Base-by-base conservation (phyloP, 2,329 filamentous ascomycete species). In the Alternaria arborescens region DNA sequence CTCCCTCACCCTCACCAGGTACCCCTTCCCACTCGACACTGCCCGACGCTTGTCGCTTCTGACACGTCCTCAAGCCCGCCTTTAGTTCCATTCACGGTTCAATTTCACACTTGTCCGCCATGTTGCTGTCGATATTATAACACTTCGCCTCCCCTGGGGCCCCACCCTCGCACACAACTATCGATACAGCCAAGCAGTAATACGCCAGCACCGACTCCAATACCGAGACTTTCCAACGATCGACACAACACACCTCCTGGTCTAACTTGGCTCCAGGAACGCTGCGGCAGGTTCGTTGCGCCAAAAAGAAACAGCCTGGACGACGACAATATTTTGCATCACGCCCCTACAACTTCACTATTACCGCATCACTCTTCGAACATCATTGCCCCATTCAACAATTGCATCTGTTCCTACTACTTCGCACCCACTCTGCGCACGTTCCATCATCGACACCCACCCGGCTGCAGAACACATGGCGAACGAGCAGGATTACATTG, bases 61-160 rank as follows among this genome's bases (percentile, higher is more conserved):
- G 64, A 73, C 71, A 70, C 66, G 56, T 57, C 48, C 24, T 58
- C 60, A 53, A 52, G 58, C 56, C 61, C 63, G 58, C 65, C 67
- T 58, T 59, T 66, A 60, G 54, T 58, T 63, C 70, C 70, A 67
- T 68, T 71, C 60, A 66, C 68, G 69, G 71, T 73, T 75, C 73
- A 68, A 71, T 68, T 51, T 57, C 65, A 57, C 59, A 64, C 60
- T 54, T 59, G 61, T 68, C 59, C 74, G 72, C 56, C 60, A 79
- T 79, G 77, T 72, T 74, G 57, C 60, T 72, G 53, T 68, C 65
- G 53, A 75, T 75, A 74, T 78, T 74, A 78, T 78, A 78, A 71
- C 75, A 65, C 54, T 26, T 50, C 62, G 60, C 73, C 76, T 77
- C 75, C 50, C 70, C 72, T 70, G 76, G 77, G 76, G 75, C 72